A percentile compares a stretch with the other conserved stretches of the same genome.
These are phyloP conservation scores for Paxillus ammoniavirescens DNA, from an alignment of 768 basidiomycete species.

Conservation along the genomic window DNA sequence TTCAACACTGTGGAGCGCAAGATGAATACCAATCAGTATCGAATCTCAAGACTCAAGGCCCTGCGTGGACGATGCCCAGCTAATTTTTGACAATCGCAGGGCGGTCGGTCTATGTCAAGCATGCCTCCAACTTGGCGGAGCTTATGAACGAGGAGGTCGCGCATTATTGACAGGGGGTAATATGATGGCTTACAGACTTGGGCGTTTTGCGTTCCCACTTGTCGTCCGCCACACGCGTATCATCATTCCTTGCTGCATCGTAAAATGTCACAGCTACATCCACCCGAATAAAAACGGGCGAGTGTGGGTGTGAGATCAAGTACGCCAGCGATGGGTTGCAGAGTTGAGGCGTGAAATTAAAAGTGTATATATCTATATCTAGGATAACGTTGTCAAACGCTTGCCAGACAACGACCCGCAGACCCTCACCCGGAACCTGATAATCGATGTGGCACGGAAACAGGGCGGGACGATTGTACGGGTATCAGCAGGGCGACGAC, in stretches of 20 bases:
- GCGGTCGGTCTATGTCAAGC: conserved; percentile 73
- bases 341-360: too few relatives aligned
- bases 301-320: too few relatives aligned
- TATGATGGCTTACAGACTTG: not conserved
- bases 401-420: not conserved
- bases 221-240: not conserved
- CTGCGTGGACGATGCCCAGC: conserved; percentile 76
- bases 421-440: not conserved
- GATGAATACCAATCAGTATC: too few relatives aligned
- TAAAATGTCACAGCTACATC: not conserved
- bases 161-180: conserved; percentile 23
- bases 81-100: conserved; percentile 91
- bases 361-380: too few relatives aligned
- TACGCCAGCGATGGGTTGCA: too few relatives aligned
- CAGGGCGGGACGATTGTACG: not conserved
- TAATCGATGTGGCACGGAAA: not conserved
- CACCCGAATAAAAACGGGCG: not conserved
- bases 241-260: not conserved
- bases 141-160: conserved; percentile 58
- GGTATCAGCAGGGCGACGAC: not conserved
- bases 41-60: conserved; percentile 46
- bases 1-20: conserved; percentile 83
- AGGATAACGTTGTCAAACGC: not conserved
- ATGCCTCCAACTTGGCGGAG: conserved; percentile 82
- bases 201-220: not conserved